A percentile compares a stretch with the other conserved stretches of the same genome.
phyloP scores from a whole-genome alignment of 768 basidiomycete genomes.

The Naematelia encephala region DNA sequence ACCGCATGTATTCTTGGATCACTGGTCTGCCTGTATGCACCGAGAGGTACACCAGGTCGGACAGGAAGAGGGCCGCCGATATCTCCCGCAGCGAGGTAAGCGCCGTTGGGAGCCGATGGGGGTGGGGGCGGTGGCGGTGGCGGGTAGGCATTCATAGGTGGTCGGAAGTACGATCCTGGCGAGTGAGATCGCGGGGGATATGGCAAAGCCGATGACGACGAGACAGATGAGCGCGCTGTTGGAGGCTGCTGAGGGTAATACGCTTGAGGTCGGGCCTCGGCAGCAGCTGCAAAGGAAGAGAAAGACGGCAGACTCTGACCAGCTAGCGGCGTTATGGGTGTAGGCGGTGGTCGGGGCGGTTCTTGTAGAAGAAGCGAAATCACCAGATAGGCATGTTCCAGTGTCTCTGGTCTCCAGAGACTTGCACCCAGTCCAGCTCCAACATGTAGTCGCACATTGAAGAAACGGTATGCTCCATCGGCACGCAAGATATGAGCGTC shows the following conservation, averaged over 20 bases:
- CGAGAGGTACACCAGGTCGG: background rate
- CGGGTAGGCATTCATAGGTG: background rate
- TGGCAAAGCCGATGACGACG: background rate
- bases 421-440: conserved; percentile 41
- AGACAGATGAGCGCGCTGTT: background rate
- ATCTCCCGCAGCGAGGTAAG: background rate
- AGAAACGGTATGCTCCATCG: conserved; percentile 25
- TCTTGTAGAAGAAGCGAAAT: conserved; percentile 21
- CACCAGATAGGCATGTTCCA: conserved; percentile 25
- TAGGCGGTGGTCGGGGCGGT: background rate
- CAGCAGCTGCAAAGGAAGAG: conserved; percentile 4
- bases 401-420: conserved; percentile 29
- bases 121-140: too few species aligned
- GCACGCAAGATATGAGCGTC: conserved; percentile 33
- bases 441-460: conserved; percentile 42
- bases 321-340: conserved; percentile 4
- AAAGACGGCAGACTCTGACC: background rate
- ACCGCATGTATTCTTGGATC: background rate
- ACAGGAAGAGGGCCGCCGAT: background rate
- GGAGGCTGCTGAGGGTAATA: background rate
- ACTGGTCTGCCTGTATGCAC: background rate
- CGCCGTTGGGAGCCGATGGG: background rate
- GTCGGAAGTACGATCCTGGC: background rate
- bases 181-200: background rate
- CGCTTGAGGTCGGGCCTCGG: background rate